Base-by-base conservation (phyloP, 192 early-diverging fungal genomes). In the Entomortierella parvispora region DNA sequence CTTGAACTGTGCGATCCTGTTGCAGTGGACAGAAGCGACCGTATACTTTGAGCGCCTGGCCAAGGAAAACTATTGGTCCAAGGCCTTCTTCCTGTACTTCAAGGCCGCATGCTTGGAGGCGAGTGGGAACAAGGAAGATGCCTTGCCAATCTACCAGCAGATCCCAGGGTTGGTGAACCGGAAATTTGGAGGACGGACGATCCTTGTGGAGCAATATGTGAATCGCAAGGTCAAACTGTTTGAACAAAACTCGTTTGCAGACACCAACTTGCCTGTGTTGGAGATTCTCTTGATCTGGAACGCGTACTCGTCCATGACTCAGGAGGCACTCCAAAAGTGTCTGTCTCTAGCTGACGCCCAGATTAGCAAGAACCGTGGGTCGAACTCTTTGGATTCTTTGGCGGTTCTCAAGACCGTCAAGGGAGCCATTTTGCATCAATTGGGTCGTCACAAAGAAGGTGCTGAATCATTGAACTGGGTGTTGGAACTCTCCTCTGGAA, bases 71-170 rank as follows among this genome's bases (percentile, higher is more conserved):
- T 86, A 86, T 40, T 84, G 83, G 83, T 84, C 83, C 2, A 71
- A 72, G 1, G 70, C 68, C 1, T 80, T 86, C 44, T 86, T 82
- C 67, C 50, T 68, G 11, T 86, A 86, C 48, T 63, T 81, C 25
- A 65, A 77, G 33, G 85, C 80, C 0, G 79, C 79, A 15, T 76
- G 75, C 32, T 45, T 83, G 7, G 85, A 82, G 25, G 82, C 81
- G 52, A 77, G 78, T 11, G 93, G 91, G 3, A 86, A 86, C 45
- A 88, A 87, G 18, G 83, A 85, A 43, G 92, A 94, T 47, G 92
- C 92, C 2, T 85, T 94, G 26, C 52, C 85, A 10, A 89, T 91
- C 62, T 93, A 89, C 62, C 75, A 78, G 9, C 49, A 71, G 26
- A 83, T 87, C 15, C 70, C 81, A n/a, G 71, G 77, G 25, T 37